Evolutionary conservation across 345 rosid genomes (phyloP).

Genomic region (Arabidopsis arenosa): DNA sequence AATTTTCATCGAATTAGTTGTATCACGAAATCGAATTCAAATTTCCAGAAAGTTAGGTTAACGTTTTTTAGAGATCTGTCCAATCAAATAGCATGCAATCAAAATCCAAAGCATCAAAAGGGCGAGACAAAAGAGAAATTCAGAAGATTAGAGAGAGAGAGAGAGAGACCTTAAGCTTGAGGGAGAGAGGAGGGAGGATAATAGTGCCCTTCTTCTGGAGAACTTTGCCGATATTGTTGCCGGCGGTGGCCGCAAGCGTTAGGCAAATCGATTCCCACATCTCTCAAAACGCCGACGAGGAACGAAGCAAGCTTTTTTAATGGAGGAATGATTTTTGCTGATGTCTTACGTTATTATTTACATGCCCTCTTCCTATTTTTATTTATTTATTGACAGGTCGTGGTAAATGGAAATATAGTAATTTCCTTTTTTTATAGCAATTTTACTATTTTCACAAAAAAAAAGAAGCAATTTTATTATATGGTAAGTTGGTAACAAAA

Average conservation of each 20-base stretch:
- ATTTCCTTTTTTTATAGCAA: no score
- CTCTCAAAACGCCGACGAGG: constrained; percentile 23
- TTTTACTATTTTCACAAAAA: no score
- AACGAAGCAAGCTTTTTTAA: constrained; percentile 6
- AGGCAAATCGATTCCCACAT: constrained; percentile 94
- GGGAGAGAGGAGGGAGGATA: constrained; percentile 94
- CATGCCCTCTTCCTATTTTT: no score
- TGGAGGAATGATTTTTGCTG: neutral
- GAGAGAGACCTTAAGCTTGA: constrained; percentile 81
- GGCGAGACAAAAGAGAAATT: neutral
- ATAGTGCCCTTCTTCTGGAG: constrained; percentile 97
- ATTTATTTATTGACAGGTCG: no score
- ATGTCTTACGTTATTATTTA: constrained; percentile 29
- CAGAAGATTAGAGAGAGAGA: neutral
- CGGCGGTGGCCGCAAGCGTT: constrained; percentile 94
- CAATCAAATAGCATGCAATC: constrained; percentile 26
- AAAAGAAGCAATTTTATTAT: no score
- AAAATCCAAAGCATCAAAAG: neutral
- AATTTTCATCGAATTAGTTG: neutral
- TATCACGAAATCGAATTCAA: constrained; percentile 20
- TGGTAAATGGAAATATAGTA: no score
- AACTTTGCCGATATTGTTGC: constrained; percentile 94
- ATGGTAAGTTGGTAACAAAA: no score
- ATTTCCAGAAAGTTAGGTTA: neutral
- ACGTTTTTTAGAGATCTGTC: constrained; percentile 12